phyloP scores from a whole-genome alignment of 495 filamentous ascomycete genomes.

The Penicillium angulare region DNA sequence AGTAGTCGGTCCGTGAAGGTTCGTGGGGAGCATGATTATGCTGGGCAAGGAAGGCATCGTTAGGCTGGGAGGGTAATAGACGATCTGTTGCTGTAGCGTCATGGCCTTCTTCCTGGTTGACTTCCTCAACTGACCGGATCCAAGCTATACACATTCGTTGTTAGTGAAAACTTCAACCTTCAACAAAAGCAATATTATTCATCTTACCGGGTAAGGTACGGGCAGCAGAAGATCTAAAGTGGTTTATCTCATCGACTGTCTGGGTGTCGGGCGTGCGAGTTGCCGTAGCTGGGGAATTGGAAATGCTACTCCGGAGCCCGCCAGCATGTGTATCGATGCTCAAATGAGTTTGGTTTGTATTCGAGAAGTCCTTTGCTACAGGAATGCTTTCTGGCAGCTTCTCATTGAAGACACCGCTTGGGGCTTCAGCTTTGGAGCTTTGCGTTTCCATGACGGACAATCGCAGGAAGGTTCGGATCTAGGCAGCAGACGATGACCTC shows the following conservation, averaged over 20 bases:
- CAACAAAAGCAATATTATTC: not conserved
- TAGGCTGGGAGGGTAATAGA: conserved; percentile 45
- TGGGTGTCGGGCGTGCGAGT: conserved; percentile 20
- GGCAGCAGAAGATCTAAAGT: conserved; percentile 11
- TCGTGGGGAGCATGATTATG: conserved; percentile 56
- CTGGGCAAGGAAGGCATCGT: conserved; percentile 54
- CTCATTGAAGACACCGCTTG: conserved; percentile 13
- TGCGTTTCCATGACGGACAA: conserved; percentile 14
- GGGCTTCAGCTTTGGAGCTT: conserved; percentile 13
- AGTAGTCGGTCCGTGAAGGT: conserved; percentile 25
- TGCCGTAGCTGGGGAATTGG: conserved; percentile 18
- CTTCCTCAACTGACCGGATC: conserved; percentile 36
- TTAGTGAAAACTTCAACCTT: conserved; percentile 7
- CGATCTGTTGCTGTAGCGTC: conserved; percentile 31
- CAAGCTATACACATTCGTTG: conserved; percentile 25
- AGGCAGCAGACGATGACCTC: conserved; percentile 13
- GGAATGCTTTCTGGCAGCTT: conserved; percentile 22
- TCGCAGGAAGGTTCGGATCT: conserved; percentile 7
- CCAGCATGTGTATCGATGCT: conserved; percentile 25
- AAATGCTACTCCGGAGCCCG: conserved; percentile 17
- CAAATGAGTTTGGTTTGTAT: conserved; percentile 7
- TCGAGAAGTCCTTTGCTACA: not conserved
- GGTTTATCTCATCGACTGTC: conserved; percentile 11
- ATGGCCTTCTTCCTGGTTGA: conserved; percentile 23
- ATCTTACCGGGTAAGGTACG: conserved; percentile 36